Base-by-base conservation (phyloP, 345 rosid genomes). In the Salix viminalis region DNA sequence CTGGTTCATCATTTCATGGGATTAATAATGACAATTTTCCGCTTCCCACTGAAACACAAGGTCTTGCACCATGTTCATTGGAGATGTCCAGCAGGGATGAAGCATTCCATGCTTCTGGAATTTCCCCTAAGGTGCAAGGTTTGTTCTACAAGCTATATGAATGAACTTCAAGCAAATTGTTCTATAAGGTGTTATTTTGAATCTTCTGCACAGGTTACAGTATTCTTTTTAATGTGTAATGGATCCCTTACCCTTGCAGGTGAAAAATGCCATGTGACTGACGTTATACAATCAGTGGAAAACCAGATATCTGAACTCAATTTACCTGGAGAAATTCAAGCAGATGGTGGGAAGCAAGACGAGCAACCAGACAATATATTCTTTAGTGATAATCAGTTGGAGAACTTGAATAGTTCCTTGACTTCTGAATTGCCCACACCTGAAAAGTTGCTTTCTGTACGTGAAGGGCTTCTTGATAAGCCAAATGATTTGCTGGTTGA, bases 371-470 rank as follows among this genome's bases (percentile, higher is more conserved):
- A 76, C n/a, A 77, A 69, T 79, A 80, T 34, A 18, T 74, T 79
- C 32, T 23, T 80, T 23, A 78, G 78, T 85, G 83, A 83, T 77
- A 81, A 82, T 74, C 90, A 79, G 69, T 48, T 77, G 74, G 88
- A 83, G 71, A 77, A 81, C 60, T 73, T 81, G 77, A 72, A 85
- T 78, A 77, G 77, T 69, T 75, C 77, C 62, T 66, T 65, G 56
- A 83, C 72, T 61, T 72, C 87, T 76, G 92, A 88, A 72, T 77
- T 89, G 69, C 89, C 97, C 73, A 88, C 92, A 67, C 97, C 93
- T 75, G 98, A 94, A 82, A 91, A 77, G 85, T 81, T 94, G 81
- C 93, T 94, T 60, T 89, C 90, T 62, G 89, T 80, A 60, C 88
- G 90, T 39, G 87, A 83, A 44, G 85, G 74, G 66, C 50, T 73